phyloP scores from a whole-genome alignment of 1,284 basidiomycete genomes.

The Malassezia vespertilionis region DNA sequence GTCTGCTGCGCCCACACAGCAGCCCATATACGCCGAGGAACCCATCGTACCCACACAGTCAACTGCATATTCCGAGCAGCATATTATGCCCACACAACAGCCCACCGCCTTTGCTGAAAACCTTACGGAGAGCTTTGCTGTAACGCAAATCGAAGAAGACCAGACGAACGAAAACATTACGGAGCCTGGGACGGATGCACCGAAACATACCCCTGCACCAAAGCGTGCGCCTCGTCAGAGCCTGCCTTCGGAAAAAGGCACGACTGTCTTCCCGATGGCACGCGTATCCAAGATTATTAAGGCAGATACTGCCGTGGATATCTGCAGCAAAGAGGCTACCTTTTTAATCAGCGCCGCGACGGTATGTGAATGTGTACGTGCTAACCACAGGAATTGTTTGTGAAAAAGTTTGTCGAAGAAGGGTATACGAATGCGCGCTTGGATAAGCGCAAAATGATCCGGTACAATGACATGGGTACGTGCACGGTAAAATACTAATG shows the following conservation, averaged over 20 bases:
- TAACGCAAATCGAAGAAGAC: too few species aligned
- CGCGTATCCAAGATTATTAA: constrained; percentile 36
- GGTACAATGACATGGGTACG: constrained; percentile 32
- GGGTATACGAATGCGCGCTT: constrained; percentile 32
- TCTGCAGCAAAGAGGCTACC: constrained; percentile 36
- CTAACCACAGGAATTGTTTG: constrained; percentile 26
- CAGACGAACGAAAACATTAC: not conserved
- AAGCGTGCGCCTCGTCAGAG: constrained; percentile 1
- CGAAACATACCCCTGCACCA: too few species aligned
- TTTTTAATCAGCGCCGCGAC: constrained; percentile 35
- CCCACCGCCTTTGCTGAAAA: too few species aligned
- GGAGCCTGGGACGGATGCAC: not conserved
- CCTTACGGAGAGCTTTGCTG: too few species aligned
- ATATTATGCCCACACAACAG: too few species aligned
- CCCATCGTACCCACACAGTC: too few species aligned
- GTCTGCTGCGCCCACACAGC: too few species aligned
- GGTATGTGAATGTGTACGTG: not conserved
- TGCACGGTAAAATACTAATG: not conserved
- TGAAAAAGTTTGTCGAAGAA: constrained; percentile 31
- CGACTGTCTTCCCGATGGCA: constrained; percentile 26
- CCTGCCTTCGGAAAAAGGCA: constrained; percentile 18
- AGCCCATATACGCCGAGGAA: too few species aligned
- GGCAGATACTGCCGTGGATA: constrained; percentile 34
- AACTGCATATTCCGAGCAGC: too few species aligned
- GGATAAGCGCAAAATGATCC: constrained; percentile 31